A percentile compares a stretch with the other conserved stretches of the same genome.
These are phyloP conservation scores for Phyllosticta citrichinensis DNA, from an alignment of 2,329 filamentous ascomycete genomes.

Conservation along the genomic window DNA sequence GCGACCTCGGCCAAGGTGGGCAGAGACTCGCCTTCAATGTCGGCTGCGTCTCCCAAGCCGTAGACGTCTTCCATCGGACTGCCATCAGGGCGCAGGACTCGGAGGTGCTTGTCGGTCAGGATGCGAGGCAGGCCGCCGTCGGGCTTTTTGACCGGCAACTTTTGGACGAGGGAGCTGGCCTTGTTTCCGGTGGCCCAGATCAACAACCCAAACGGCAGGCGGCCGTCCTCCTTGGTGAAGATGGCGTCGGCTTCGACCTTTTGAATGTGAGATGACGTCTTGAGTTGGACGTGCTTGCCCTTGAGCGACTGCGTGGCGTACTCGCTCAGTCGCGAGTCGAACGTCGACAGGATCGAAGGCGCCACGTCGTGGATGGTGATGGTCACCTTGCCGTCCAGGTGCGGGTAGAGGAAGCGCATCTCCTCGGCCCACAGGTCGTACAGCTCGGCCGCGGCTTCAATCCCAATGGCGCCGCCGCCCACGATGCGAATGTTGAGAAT, in stretches of 20 bases:
- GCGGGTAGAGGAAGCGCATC: constrained; percentile 30
- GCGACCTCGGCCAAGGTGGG: constrained; percentile 30
- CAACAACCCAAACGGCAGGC: constrained; percentile 28
- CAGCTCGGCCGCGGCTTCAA: constrained; percentile 35
- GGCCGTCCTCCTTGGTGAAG: constrained; percentile 27
- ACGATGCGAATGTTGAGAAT: constrained; percentile 31
- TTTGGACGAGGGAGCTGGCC: constrained; percentile 24
- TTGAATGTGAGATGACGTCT: constrained; percentile 30
- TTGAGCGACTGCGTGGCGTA: constrained; percentile 32
- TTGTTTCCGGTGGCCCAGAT: constrained; percentile 33
- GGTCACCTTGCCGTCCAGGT: constrained; percentile 28
- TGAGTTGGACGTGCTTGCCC: constrained; percentile 28
- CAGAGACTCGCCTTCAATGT: constrained; percentile 27
- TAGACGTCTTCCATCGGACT: constrained; percentile 18
- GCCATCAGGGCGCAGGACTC: constrained; percentile 22
- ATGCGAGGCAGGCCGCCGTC: constrained; percentile 27
- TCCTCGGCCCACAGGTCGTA: constrained; percentile 33
- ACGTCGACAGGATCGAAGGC: constrained; percentile 30
- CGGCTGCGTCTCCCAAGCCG: constrained; percentile 29
- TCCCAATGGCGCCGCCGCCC: constrained; percentile 34
- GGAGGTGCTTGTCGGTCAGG: constrained; percentile 24
- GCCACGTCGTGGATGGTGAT: constrained; percentile 39
- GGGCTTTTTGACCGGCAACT: constrained; percentile 22
- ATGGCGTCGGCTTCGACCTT: constrained; percentile 26
- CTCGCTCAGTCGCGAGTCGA: constrained; percentile 32